These are phyloP conservation scores for Polytrichum commune DNA, from an alignment of 225 moss, liverwort and hornwort genomes.

Conservation along the genomic window DNA sequence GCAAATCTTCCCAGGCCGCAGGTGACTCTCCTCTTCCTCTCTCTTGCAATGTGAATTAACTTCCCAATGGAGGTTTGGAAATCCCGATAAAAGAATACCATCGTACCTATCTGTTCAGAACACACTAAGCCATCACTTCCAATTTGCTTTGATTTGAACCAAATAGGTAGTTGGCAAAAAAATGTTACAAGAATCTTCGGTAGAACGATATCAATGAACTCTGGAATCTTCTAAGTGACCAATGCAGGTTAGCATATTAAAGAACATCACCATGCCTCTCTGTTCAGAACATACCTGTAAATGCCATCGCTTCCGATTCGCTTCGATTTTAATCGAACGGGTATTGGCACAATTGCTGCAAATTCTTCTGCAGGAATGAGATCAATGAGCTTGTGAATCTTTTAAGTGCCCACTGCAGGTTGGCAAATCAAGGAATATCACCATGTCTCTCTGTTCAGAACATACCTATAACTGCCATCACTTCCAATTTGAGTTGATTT, in stretches of 20 bases:
- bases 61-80: not conserved
- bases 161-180: no score
- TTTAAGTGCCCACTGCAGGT: conserved; percentile 25
- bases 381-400: conserved; percentile 68
- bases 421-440: not conserved
- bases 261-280: no score
- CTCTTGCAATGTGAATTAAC: conserved; percentile 24
- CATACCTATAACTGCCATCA: not conserved
- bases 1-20: conserved; percentile 53
- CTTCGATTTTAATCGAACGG: not conserved
- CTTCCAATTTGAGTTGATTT: not conserved
- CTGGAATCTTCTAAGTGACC: conserved; percentile 51
- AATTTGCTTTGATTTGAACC: not conserved
- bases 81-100: no score
- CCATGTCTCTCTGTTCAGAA: not conserved
- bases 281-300: not conserved
- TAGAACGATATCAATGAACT: conserved; percentile 73
- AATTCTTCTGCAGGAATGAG: conserved; percentile 39
- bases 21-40: conserved; percentile 13
- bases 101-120: not conserved
- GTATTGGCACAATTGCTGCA: no score
- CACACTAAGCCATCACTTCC: not conserved
- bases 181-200: not conserved
- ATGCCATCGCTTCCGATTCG: not conserved
- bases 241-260: not conserved